Base-by-base conservation (phyloP, 345 rosid genomes). In the Salix brachista region DNA sequence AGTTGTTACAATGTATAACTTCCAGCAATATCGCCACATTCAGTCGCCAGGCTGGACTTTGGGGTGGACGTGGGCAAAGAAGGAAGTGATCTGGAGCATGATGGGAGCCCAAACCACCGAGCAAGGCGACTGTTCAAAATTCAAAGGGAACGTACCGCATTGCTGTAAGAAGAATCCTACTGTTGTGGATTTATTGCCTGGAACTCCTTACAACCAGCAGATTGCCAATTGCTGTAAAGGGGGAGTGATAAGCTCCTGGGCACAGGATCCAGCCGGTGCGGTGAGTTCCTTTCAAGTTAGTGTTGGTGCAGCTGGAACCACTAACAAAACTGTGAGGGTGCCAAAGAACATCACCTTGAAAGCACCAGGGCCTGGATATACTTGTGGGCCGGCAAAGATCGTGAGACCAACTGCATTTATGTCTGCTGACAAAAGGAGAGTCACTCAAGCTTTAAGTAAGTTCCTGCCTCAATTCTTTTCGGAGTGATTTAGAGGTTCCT, bases 201-300 rank as follows among this genome's bases (percentile, higher is more conserved):
- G 83, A 36, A 81, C 83, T 37, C 83, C 83, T 25, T 81, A 81
- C 77, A 81, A 81, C 66, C 83, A 81, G 75, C 83, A 81, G 77
- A 81, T 81, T 73, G 83, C 83, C 46, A 81, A 81, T 69, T 81
- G 83, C 83, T 81, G 83, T 66, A 81, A 77, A 73, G 83, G 80
- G 17, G 83, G 83, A 72, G 83, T 81, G 44, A 21, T 77, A 11
- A 81, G 64, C 25, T 73, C 83, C 19, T 81, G 83, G 83, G 77
- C 80, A 54, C 83, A 77, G 71, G 80, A 81, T 46, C 58, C 77
- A 36, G 62, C 80, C 44, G 42, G 32, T 52, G 80, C 83, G 23
- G 71, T 77, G 19, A 60, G 74, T 74, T 81, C 83, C 50, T 81
- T 81, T 56, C 83, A 81, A 73, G 60, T 81, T 48, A 81, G 83